phyloP scores from a whole-genome alignment of 257 asterid species.

The Penstemon eatonii region DNA sequence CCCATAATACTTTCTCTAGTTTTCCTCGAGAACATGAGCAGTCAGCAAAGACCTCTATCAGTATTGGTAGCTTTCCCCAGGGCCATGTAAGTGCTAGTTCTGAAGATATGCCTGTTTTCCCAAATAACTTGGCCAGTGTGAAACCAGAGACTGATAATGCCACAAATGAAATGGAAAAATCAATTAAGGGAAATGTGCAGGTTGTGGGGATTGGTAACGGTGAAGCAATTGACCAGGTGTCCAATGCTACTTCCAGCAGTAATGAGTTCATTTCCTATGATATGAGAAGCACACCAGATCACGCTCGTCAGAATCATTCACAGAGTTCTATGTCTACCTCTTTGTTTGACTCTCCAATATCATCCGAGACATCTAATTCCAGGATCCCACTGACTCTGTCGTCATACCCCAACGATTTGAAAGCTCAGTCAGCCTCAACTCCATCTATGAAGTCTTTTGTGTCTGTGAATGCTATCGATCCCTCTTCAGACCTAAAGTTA shows the following conservation, averaged over 20 bases:
- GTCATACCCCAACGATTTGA: constrained; percentile 73
- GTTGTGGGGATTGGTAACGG: constrained; percentile 46
- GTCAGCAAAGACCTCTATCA: constrained; percentile 78
- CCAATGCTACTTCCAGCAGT: constrained; percentile 57
- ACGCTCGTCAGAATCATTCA: constrained; percentile 52
- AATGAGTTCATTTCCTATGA: constrained; percentile 54
- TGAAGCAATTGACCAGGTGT: constrained; percentile 55
- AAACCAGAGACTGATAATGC: constrained; percentile 41
- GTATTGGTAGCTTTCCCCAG: constrained; percentile 79
- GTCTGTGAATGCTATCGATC: constrained; percentile 52
- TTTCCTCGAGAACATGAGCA: constrained; percentile 85
- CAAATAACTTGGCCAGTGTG: constrained; percentile 38
- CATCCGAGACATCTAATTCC: constrained; percentile 75
- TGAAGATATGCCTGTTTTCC: constrained; percentile 59
- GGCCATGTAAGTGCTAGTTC: constrained; percentile 86
- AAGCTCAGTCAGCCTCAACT: constrained; percentile 52
- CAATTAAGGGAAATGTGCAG: constrained; percentile 48
- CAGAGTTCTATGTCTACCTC: constrained; percentile 55
- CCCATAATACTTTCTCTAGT: constrained; percentile 88
- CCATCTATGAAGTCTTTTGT: constrained; percentile 64
- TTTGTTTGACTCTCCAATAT: constrained; percentile 59
- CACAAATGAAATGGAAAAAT: constrained; percentile 39
- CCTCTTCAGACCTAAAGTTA: constrained; percentile 55
- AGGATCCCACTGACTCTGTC: constrained; percentile 50
- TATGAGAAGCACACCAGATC: constrained; percentile 47